Conservation (phyloP, 352 stramenopile genomes). For the Phytophthora agathidicida region DNA sequence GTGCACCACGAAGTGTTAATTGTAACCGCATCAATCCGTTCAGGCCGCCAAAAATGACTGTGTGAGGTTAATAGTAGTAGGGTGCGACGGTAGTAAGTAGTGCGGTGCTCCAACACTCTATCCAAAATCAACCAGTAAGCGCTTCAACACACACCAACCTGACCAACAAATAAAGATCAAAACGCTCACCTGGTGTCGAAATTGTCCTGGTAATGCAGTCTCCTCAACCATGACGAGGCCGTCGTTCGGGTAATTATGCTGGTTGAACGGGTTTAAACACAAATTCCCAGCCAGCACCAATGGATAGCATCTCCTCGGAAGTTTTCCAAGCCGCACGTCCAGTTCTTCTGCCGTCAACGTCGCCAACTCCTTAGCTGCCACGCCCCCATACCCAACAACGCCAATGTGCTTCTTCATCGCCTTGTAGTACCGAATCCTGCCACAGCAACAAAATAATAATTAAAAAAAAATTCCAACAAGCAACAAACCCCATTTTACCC, state of each 20-base stretch:
- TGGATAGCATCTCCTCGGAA: constrained; percentile 63
- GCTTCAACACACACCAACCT: not conserved
- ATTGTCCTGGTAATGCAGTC: constrained; percentile 68
- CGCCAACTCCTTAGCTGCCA: constrained; percentile 65
- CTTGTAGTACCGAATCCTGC: constrained; percentile 65
- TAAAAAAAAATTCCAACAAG: not conserved
- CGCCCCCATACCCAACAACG: constrained; percentile 57
- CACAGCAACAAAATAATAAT: not conserved
- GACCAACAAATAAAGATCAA: not conserved
- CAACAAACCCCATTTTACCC: constrained; percentile 35
- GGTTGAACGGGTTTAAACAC: constrained; percentile 79
- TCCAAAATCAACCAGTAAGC: not conserved
- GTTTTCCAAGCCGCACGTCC: constrained; percentile 66
- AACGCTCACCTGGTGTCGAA: constrained; percentile 59
- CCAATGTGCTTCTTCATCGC: constrained; percentile 64
- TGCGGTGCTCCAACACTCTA: constrained; percentile 61
- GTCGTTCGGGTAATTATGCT: constrained; percentile 77
- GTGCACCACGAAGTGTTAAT: not conserved
- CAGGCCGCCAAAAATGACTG: constrained; percentile 53
- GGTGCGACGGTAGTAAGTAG: constrained; percentile 65
- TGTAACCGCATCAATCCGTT: no score
- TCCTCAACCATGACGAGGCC: constrained; percentile 70
- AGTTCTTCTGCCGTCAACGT: constrained; percentile 44
- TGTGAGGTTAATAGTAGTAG: constrained; percentile 50
- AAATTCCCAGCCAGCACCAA: constrained; percentile 67